Evolutionary conservation across 805 yeast species (phyloP).

Genomic region (Saccharomycopsis babjevae): DNA sequence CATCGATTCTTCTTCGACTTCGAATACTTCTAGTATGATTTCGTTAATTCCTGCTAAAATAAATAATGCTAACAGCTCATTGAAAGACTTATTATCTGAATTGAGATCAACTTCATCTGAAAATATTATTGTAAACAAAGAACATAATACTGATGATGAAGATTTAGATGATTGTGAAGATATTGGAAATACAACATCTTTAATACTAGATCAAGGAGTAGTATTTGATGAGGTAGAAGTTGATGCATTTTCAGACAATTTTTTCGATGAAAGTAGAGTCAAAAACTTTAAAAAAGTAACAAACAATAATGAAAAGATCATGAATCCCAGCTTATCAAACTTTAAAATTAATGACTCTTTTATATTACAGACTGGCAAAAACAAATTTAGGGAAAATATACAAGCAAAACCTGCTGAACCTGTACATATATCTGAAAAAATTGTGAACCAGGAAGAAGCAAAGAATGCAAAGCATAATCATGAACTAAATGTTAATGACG

Average conservation of each 20-base stretch:
- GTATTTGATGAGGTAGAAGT: conserved; percentile 7
- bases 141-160: not conserved
- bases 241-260: conserved; percentile 12
- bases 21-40: not conserved
- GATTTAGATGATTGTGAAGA: not conserved
- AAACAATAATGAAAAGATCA: not conserved
- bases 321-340: not conserved
- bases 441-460: not conserved
- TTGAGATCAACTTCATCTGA: not conserved
- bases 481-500: not conserved
- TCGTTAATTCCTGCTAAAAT: not conserved
- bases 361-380: too few species aligned
- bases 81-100: conserved; percentile 12
- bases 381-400: too few species aligned
- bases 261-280: conserved; percentile 10
- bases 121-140: not conserved
- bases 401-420: too few species aligned
- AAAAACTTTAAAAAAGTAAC: not conserved
- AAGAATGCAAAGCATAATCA: not conserved
- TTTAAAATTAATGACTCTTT: not conserved
- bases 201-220: conserved; percentile 15
- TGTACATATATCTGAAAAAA: not conserved
- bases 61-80: conserved; percentile 1
- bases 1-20: not conserved
- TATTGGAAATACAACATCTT: conserved; percentile 14